Evolutionary conservation across 2,329 filamentous ascomycete genomes (phyloP), one percentile per base, ranked within the genome.

Genomic region (Talaromyces verruculosus): DNA sequence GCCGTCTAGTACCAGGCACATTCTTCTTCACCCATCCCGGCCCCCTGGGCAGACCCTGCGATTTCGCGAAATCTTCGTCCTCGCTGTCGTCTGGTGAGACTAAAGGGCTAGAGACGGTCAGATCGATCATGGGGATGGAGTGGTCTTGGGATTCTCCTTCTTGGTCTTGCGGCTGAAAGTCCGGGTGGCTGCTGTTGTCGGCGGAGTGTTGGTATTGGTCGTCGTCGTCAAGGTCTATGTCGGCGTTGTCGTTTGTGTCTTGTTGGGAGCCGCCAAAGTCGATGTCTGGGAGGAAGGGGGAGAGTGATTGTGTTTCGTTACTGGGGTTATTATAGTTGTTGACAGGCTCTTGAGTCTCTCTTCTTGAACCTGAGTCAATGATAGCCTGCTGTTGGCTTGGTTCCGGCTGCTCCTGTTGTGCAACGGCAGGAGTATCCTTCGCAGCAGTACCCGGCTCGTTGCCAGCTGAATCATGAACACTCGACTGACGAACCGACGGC

Each of bases 81-180:
- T 70, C 73, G n/a, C 70, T 72, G 1, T 63, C 71, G 10, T 60
- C 65, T 3, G 72, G 71, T 1, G 72, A 72, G 6, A 61, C 67
- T 0, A 69, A 68, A 22, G 76, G 75, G 66, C 77, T 80, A 13
- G 74, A 76, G n/a, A 73, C 69, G 8, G 78, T 80, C 51, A 80
- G 68, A 65, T 80, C 78, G 19, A 67, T 58, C 35, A 79, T 61
- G 30, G 73, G 67, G 63, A 30, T 70, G 63, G 62, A 15, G 39
- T 43, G 62, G 15, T 33, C 37, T 58, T 57, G 22, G 60, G 30
- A 33, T 19, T 51, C 35, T 30, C 19, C 28, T 55, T 49, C 17
- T 22, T 64, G 22, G n/a, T 49, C 19, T 15, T 64, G 22, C 17
- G 39, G 30, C 11, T 60, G 57, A 19, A 60, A 60, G 19, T 45